Evolutionary conservation across 495 filamentous ascomycete species (phyloP).

Genomic region (Pseudevernia furfuracea): DNA sequence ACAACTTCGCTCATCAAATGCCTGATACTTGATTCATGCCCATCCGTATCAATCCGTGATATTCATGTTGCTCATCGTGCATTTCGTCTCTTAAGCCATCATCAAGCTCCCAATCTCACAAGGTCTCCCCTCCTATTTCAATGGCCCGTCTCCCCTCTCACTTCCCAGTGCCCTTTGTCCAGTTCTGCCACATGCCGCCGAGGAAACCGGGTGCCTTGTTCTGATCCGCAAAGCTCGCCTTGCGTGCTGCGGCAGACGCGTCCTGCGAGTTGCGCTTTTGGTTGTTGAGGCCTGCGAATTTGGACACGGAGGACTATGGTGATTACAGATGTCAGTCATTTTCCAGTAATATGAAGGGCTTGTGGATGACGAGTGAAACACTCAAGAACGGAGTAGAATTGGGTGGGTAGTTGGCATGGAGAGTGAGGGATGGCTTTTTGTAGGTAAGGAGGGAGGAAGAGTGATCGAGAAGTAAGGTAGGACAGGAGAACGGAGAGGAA

Average conservation of each 20-base stretch:
- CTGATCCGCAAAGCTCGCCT: slow-evolving; percentile 47
- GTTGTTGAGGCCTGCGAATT: slow-evolving; percentile 42
- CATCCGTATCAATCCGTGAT: not conserved
- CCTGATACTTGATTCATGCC: not conserved
- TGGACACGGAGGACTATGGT: slow-evolving; percentile 26
- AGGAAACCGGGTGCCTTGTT: slow-evolving; percentile 37
- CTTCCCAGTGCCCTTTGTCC: slow-evolving; percentile 19
- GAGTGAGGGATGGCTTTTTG: not conserved
- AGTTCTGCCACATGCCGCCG: slow-evolving; percentile 46
- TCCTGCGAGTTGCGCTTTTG: slow-evolving; percentile 46
- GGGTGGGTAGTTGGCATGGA: slow-evolving; percentile 1
- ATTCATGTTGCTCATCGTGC: not conserved
- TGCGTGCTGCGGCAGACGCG: slow-evolving; percentile 32
- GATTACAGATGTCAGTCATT: not conserved
- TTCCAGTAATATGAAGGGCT: not conserved
- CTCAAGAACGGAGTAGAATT: too few relatives aligned
- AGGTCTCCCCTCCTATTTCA: not conserved
- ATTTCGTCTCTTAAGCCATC: not conserved
- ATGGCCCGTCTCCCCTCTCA: slow-evolving; percentile 7
- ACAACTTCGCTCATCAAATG: not conserved
- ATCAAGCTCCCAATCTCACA: not conserved
- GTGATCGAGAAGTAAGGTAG: slow-evolving; percentile 14
- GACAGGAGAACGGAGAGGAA: not conserved
- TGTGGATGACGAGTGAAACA: not conserved
- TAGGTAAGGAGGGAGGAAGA: not conserved